Evolutionary conservation across 2,329 filamentous ascomycete species (phyloP), one percentile per base, ranked within the genome.

Genomic region (Pestalotiopsis sp.): DNA sequence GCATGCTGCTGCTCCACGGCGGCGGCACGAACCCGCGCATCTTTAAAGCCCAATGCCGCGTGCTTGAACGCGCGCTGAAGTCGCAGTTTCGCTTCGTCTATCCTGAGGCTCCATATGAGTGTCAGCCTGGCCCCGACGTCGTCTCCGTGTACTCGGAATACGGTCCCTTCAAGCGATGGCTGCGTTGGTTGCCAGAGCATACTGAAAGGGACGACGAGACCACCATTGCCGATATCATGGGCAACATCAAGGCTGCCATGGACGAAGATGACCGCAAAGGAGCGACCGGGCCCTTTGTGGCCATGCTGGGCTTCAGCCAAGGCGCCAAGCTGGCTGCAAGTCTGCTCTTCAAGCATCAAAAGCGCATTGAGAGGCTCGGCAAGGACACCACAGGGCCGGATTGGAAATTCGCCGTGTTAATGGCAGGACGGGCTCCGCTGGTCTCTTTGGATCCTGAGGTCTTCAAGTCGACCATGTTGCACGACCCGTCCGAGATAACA

Each of bases 1-100:
- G 92, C 69, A 89, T 95, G 73, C 90, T 95, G 73, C 94, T 92
- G 80, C 88, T 95, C n/a, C 92, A 95, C 79, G 92, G 92, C 77
- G 92, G 92, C 74, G 92, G 92, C 70, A 89, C 91, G 72, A 94
- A 92, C 75, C 90, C 86, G n/a, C 77, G 84, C 56, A 88, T 94
- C 77, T 94, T 94, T 82, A 82, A 85, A 70, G 78, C 86, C 12
- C 92, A 95, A 81, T 88, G 89, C 73, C 91, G 92, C 70, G 82
- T 82, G 71, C 73, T 88, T 66, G 72, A 77, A 38, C 77, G 75
- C 31, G 60, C 56, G 66, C 86, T 94, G 0, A 77, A 80, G 59
- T 78, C 84, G 6, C 79, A 85, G 60, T 93, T 94, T 78, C 89
- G 92, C 56, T 85, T 94, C 72, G 89, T 92, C 75, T 95, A 92